phyloP scores from a whole-genome alignment of 352 stramenopile genomes.

The Phytophthora palmivora region DNA sequence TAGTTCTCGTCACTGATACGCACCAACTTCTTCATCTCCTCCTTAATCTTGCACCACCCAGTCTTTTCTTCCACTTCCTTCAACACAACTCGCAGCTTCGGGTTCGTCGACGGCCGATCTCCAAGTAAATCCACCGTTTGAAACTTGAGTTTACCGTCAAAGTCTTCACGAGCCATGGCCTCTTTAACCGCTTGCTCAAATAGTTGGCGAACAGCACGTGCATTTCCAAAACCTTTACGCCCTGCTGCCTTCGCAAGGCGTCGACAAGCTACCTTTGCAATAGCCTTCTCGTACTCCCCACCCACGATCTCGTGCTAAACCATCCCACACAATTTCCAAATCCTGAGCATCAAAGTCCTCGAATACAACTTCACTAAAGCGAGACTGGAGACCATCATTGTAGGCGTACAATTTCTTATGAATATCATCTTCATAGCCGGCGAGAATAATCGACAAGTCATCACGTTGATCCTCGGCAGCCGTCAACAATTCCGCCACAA shows the following conservation, averaged over 20 bases:
- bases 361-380: constrained; percentile 90
- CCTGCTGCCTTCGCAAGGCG: constrained; percentile 68
- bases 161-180: constrained; percentile 79
- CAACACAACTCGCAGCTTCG: constrained; percentile 63
- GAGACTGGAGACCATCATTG: constrained; percentile 88
- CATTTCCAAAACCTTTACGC: constrained; percentile 90
- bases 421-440: constrained; percentile 94
- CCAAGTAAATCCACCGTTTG: constrained; percentile 79
- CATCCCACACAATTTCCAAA: constrained; percentile 79
- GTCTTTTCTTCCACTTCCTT: constrained; percentile 77
- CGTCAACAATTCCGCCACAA: constrained; percentile 90
- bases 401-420: constrained; percentile 93
- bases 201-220: constrained; percentile 74
- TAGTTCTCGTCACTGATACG: constrained; percentile 86
- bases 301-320: constrained; percentile 46
- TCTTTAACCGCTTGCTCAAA: constrained; percentile 70
- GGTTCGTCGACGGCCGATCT: constrained; percentile 77
- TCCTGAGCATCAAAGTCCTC: constrained; percentile 92
- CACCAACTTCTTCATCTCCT: constrained; percentile 77
- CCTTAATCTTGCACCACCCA: constrained; percentile 82
- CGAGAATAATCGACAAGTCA: constrained; percentile 90
- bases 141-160: constrained; percentile 58
- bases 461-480: constrained; percentile 88
- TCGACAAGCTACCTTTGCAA: constrained; percentile 68
- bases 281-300: constrained; percentile 59